Percentiles rank a stretch among this genome's conserved stretches.
Evolutionary conservation across 768 basidiomycete species (phyloP).

Genomic region (Suillus spraguei): DNA sequence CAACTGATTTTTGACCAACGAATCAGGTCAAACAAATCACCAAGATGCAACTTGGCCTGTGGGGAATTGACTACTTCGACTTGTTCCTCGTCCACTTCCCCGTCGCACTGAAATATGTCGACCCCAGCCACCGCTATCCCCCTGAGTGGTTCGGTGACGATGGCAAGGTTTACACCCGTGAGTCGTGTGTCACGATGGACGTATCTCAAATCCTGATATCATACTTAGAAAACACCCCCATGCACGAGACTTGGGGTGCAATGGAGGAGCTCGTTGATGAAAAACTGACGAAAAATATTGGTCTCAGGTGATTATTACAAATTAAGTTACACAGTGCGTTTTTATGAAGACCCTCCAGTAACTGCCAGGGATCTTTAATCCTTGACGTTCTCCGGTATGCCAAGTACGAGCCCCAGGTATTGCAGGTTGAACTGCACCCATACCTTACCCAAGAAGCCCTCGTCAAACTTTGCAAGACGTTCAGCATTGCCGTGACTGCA

Average conservation of each 20-base stretch:
- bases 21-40: slow-evolving; percentile 55
- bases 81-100: slow-evolving; percentile 88
- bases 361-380: slow-evolving; percentile 72
- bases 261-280: slow-evolving; percentile 81
- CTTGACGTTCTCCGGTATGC: slow-evolving; percentile 82
- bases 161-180: slow-evolving; percentile 66
- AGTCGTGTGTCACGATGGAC: slow-evolving; percentile 22
- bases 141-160: slow-evolving; percentile 83
- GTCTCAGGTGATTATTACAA: slow-evolving; percentile 55
- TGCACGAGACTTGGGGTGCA: slow-evolving; percentile 82
- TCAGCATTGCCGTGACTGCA: slow-evolving; percentile 53
- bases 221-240: slow-evolving; percentile 58
- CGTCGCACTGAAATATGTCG: slow-evolving; percentile 77
- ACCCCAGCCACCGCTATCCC: slow-evolving; percentile 74
- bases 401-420: slow-evolving; percentile 56
- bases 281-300: slow-evolving; percentile 77
- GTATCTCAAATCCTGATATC: slow-evolving; percentile 2
- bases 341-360: slow-evolving; percentile 44
- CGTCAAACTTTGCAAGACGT: slow-evolving; percentile 43
- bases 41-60: slow-evolving; percentile 70
- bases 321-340: neutral
- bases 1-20: neutral
- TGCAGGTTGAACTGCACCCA: slow-evolving; percentile 65
- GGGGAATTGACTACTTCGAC: slow-evolving; percentile 87
- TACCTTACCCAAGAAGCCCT: slow-evolving; percentile 53